Conservation (phyloP, 768 basidiomycete species). For the Phylloporus arenicola region DNA sequence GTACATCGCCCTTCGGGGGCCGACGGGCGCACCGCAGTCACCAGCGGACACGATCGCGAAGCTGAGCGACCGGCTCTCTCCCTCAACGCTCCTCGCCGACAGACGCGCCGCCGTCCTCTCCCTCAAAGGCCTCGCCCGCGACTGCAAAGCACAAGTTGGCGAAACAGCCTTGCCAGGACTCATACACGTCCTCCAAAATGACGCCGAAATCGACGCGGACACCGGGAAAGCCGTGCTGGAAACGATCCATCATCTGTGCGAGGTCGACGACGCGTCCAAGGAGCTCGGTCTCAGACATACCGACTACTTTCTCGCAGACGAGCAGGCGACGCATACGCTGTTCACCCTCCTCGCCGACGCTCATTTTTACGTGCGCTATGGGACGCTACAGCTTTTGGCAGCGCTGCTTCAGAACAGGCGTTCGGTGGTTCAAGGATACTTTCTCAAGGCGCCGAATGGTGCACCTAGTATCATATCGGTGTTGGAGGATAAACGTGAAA, state of each 20-base stretch:
- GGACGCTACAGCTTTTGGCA: constrained; percentile 76
- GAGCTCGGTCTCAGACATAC: constrained; percentile 82
- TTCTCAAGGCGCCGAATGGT: constrained; percentile 79
- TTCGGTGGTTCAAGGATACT: constrained; percentile 81
- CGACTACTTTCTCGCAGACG: constrained; percentile 68
- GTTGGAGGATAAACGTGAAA: constrained; percentile 82
- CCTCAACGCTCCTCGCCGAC: constrained; percentile 86
- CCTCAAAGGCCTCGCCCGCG: constrained; percentile 86
- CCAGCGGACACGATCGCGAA: constrained; percentile 80
- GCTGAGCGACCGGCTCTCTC: constrained; percentile 85
- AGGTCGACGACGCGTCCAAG: constrained; percentile 54
- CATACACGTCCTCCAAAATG: constrained; percentile 75
- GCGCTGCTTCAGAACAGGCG: constrained; percentile 79
- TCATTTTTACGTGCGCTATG: constrained; percentile 82
- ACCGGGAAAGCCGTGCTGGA: constrained; percentile 91
- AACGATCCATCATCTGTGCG: constrained; percentile 81
- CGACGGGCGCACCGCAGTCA: constrained; percentile 78
- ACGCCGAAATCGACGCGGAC: constrained; percentile 87
- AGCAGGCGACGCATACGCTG: constrained; percentile 67
- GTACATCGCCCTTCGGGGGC: constrained; percentile 79
- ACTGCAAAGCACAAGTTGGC: constrained; percentile 88
- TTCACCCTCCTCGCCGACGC: constrained; percentile 70
- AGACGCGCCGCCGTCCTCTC: constrained; percentile 89
- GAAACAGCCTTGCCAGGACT: constrained; percentile 71
- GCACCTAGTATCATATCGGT: constrained; percentile 65